Percentiles rank a stretch among this genome's conserved stretches.
These are phyloP conservation scores for Lactarius tabidus DNA, from an alignment of 768 basidiomycete genomes.

Conservation along the genomic window DNA sequence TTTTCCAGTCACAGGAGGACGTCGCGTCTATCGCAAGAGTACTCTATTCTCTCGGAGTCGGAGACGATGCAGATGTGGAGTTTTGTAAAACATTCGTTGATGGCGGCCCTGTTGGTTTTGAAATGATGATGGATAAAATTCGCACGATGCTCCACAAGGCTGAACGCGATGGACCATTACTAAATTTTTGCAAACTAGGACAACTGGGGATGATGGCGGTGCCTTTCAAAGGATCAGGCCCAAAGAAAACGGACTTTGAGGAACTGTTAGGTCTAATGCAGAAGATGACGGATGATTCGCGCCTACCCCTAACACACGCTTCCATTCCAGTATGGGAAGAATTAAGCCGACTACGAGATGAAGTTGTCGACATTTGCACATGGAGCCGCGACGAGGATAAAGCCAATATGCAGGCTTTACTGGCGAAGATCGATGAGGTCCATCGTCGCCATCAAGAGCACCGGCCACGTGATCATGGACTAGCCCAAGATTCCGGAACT, in stretches of 20 bases:
- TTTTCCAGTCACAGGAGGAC: slow-evolving; percentile 10
- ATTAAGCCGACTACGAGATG: neutral
- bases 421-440: neutral
- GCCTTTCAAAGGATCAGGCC: neutral
- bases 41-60: neutral
- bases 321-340: neutral
- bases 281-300: neutral
- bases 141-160: neutral
- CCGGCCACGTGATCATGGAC: neutral
- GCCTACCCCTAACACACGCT: neutral
- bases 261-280: neutral
- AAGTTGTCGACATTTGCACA: neutral
- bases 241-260: neutral
- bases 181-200: slow-evolving; percentile 12
- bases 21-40: slow-evolving; percentile 6
- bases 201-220: neutral
- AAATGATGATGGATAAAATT: neutral
- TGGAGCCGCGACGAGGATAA: neutral
- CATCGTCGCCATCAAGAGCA: neutral
- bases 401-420: neutral
- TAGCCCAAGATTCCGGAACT: neutral
- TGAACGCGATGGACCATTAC: slow-evolving; percentile 6
- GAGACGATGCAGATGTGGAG: neutral
- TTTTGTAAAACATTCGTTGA: neutral
- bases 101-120: neutral